Base-by-base conservation (phyloP, 768 basidiomycete genomes). In the Leucocoprinus birnbaumii region DNA sequence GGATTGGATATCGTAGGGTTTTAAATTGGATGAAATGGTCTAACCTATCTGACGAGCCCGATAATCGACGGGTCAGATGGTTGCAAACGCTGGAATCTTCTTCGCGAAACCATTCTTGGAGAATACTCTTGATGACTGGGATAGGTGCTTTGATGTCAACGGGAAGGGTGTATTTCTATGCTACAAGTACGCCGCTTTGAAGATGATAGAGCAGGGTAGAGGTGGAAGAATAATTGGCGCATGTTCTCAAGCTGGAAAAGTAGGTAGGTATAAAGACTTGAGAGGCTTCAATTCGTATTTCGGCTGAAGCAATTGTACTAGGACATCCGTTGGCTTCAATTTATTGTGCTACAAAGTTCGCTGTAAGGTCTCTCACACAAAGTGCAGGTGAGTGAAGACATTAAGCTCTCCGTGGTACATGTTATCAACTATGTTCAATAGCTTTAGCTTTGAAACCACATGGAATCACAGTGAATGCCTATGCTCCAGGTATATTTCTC, bases 221-320 rank as follows among this genome's bases (percentile, higher is more conserved):
- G 77, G 78, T 5, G 78, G 78, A 0, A 63, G 74, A 41, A 73
- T 79, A 22, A 68, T 79, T 18, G 76, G 76, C 11, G 75, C 75
- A 1, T 71, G 66, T 9, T 80, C 77, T 3, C 56, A 73, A 0
- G 68, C 65, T 1, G 76, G 75, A 19, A 71, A 73, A 57, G 58
- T 64, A 69, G 78, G 79, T 22, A 46, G 51, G 10, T 7, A 18
- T 11, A 2, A 24, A 6, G 22, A 14, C 19, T 31, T 71, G 48
- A 21, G 45, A 2, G 8, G 13, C 16, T 2, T 22, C 11, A 13
- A 14, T 16, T 27, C 18, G 21, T 1, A 41, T 7, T 48, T 24
- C 19, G 27, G 3, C 31, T 19, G 3, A 31, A 19, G 8, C 4
- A 16, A 24, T 18, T 1, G n/a, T n/a, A n/a, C 27, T 18, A 59